phyloP scores from a whole-genome alignment of 768 basidiomycete species.

The Leccinellum rugosiceps region DNA sequence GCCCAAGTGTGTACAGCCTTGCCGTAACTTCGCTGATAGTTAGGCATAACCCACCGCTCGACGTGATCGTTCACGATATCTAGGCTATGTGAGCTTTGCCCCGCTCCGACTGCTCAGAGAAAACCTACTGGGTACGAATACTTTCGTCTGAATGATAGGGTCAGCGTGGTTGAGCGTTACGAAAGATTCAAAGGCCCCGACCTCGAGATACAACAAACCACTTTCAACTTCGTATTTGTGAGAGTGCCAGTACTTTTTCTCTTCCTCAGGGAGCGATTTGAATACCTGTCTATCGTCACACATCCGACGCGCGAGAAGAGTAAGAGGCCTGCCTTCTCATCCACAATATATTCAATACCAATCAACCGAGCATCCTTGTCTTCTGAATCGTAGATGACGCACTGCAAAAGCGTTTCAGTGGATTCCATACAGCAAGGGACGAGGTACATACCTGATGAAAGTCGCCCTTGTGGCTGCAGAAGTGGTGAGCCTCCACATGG shows the following conservation, averaged over 20 bases:
- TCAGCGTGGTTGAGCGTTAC: background rate
- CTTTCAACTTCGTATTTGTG: constrained; percentile 47
- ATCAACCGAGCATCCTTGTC: constrained; percentile 44
- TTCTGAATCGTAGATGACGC: constrained; percentile 43
- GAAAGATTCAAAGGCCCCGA: constrained; percentile 1
- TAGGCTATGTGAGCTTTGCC: constrained; percentile 1
- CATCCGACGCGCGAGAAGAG: background rate
- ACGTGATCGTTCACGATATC: constrained; percentile 33
- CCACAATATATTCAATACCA: constrained; percentile 52
- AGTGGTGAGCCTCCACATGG: constrained; percentile 43
- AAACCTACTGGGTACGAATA: constrained; percentile 23
- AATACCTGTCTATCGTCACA: constrained; percentile 30
- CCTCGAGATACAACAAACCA: constrained; percentile 32
- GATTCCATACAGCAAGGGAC: background rate
- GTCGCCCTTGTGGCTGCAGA: constrained; percentile 39
- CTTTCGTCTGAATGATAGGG: constrained; percentile 16
- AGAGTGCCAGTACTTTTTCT: constrained; percentile 53
- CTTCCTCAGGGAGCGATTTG: constrained; percentile 38
- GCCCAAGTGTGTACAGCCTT: constrained; percentile 43
- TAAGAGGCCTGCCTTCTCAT: constrained; percentile 29
- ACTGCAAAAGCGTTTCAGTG: constrained; percentile 37
- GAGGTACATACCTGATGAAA: constrained; percentile 35
- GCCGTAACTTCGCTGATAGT: constrained; percentile 46
- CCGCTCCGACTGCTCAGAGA: background rate
- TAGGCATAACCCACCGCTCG: constrained; percentile 40